Evolutionary conservation across 2,329 filamentous ascomycete genomes (phyloP).

Genomic region (Colletotrichum neosansevieriae): DNA sequence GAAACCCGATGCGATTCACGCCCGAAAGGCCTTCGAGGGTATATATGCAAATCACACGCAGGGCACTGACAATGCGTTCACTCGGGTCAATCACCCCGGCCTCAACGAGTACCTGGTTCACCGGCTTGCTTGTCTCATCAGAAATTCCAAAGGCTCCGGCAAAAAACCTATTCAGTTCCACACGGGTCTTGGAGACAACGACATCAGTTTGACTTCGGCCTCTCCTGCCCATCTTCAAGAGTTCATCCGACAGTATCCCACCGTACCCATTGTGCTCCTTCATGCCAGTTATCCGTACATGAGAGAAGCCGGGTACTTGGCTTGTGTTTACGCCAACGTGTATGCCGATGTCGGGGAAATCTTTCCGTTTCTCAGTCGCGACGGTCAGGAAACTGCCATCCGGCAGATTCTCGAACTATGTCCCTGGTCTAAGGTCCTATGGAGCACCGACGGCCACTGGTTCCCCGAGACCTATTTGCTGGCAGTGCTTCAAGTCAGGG

Average conservation of each 20-base stretch:
- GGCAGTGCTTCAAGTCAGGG: constrained; percentile 77
- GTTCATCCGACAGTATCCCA: constrained; percentile 77
- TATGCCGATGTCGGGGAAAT: constrained; percentile 88
- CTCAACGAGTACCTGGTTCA: constrained; percentile 80
- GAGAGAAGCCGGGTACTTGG: constrained; percentile 82
- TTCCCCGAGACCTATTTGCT: constrained; percentile 84
- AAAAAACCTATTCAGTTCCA: constrained; percentile 87
- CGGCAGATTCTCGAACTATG: constrained; percentile 81
- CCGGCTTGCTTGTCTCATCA: constrained; percentile 70
- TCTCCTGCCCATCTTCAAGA: constrained; percentile 82
- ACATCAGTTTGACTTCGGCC: constrained; percentile 76
- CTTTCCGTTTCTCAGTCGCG: constrained; percentile 81
- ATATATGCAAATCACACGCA: constrained; percentile 50
- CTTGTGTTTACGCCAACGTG: constrained; percentile 81
- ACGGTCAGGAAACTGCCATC: constrained; percentile 79
- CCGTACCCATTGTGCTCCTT: constrained; percentile 80
- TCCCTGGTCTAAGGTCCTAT: constrained; percentile 80
- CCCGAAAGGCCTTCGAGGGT: constrained; percentile 52
- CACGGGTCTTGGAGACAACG: constrained; percentile 84
- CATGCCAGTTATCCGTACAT: constrained; percentile 87
- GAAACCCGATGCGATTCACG: constrained; percentile 56
- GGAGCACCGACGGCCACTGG: constrained; percentile 84
- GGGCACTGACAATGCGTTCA: constrained; percentile 50
- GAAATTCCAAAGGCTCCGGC: constrained; percentile 53
- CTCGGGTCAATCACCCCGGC: constrained; percentile 70